Conservation (phyloP, 495 filamentous ascomycete genomes). For the Pyrenula massariospora region DNA sequence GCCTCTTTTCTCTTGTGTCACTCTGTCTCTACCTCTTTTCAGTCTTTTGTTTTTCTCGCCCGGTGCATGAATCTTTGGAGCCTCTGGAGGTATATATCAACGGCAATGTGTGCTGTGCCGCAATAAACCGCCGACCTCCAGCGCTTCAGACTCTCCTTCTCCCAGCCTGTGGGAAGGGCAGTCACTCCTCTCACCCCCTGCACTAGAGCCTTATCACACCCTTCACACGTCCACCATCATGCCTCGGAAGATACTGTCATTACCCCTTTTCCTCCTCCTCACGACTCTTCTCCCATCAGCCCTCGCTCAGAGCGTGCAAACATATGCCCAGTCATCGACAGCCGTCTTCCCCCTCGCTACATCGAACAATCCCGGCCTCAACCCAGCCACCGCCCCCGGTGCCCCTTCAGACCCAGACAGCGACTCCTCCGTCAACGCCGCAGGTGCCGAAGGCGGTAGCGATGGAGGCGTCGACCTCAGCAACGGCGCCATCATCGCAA, state of each 20-base stretch:
- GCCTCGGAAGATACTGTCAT: not conserved
- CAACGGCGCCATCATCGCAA: constrained; percentile 10
- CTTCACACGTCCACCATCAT: not conserved
- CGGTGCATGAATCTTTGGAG: not conserved
- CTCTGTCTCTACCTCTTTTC: not conserved
- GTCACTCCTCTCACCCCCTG: not conserved
- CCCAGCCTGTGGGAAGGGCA: not conserved
- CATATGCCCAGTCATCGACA: constrained; percentile 12
- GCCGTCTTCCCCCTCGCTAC: constrained; percentile 1
- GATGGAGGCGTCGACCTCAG: constrained; percentile 7
- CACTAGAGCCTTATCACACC: not conserved
- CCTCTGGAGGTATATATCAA: too few species aligned
- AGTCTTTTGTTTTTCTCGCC: not conserved
- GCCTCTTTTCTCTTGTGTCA: not conserved
- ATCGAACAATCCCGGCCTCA: not conserved
- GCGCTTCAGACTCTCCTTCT: not conserved
- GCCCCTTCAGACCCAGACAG: constrained; percentile 7
- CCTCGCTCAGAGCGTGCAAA: not conserved
- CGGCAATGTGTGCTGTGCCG: not conserved
- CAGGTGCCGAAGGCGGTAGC: not conserved
- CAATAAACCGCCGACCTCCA: not conserved
- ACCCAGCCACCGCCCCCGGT: not conserved
- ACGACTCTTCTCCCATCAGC: not conserved
- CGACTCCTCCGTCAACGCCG: not conserved
- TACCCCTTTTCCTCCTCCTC: not conserved